Conservation (phyloP, 768 basidiomycete genomes). For the Steccherinum ochraceum region DNA sequence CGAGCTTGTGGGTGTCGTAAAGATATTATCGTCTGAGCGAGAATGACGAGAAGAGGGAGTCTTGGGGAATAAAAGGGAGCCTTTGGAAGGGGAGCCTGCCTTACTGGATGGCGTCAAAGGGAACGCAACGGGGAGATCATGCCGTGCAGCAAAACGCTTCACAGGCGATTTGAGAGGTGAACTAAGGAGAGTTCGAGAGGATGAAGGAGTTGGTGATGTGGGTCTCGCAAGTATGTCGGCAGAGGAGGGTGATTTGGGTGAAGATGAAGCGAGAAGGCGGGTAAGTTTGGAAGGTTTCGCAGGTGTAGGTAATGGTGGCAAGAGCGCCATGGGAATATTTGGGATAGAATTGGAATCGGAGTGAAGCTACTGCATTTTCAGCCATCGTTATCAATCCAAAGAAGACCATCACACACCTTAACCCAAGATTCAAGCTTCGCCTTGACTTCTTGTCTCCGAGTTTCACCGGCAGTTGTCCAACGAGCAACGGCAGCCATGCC, state of each 20-base stretch:
- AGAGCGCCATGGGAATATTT: slow-evolving; percentile 54
- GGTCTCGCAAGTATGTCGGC: slow-evolving; percentile 25
- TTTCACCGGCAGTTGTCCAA: slow-evolving; percentile 71
- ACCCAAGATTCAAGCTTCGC: slow-evolving; percentile 60
- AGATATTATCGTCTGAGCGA: slow-evolving; percentile 23
- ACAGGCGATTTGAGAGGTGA: slow-evolving; percentile 30
- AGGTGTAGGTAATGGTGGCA: slow-evolving; percentile 50
- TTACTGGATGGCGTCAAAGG: slow-evolving; percentile 33
- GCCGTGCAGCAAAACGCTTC: slow-evolving; percentile 29
- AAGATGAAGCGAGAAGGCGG: slow-evolving; percentile 63
- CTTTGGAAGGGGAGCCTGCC: slow-evolving; percentile 40
- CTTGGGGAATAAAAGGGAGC: slow-evolving; percentile 48
- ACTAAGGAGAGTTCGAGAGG: slow-evolving; percentile 29
- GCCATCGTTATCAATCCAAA: neutral
- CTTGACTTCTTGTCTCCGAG: slow-evolving; percentile 50
- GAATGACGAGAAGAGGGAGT: slow-evolving; percentile 57
- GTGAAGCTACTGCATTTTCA: slow-evolving; percentile 42
- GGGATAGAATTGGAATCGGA: slow-evolving; percentile 37
- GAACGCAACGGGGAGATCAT: slow-evolving; percentile 44
- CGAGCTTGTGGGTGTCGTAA: neutral
- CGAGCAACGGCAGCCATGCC: slow-evolving; percentile 86
- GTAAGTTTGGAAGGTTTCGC: slow-evolving; percentile 64
- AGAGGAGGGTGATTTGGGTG: slow-evolving; percentile 47
- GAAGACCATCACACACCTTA: slow-evolving; percentile 37
- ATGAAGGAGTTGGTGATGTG: slow-evolving; percentile 24